phyloP scores from a whole-genome alignment of 2,329 filamentous ascomycete genomes.

The Drechslera avenae region DNA sequence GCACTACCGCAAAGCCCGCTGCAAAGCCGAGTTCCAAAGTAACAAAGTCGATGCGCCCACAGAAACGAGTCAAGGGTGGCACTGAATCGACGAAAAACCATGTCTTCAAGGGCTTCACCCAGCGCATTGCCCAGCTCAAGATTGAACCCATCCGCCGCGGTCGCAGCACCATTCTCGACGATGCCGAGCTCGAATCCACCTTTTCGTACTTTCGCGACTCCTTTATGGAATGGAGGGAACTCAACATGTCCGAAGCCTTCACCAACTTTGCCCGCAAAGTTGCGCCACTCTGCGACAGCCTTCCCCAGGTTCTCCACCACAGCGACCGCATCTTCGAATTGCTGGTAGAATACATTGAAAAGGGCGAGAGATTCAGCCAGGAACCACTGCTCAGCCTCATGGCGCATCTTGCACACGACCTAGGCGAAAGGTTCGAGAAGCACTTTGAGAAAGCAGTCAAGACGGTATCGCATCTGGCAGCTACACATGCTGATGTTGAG shows the following conservation, averaged over 20 bases:
- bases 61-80: conserved; percentile 68
- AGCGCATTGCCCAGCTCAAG: conserved; percentile 88
- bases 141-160: conserved; percentile 92
- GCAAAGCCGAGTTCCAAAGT: conserved; percentile 24
- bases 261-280: conserved; percentile 76
- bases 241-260: conserved; percentile 86
- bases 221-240: conserved; percentile 85
- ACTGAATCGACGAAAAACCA: conserved; percentile 82
- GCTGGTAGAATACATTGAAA: conserved; percentile 75
- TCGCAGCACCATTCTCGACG: conserved; percentile 80
- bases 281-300: conserved; percentile 79
- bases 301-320: conserved; percentile 91
- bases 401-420: conserved; percentile 91
- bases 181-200: conserved; percentile 73
- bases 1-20: conserved; percentile 25
- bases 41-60: conserved; percentile 52
- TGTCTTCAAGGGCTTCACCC: conserved; percentile 88
- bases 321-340: conserved; percentile 82
- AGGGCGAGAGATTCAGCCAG: conserved; percentile 76
- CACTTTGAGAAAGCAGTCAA: conserved; percentile 78
- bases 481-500: conserved; percentile 75
- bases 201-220: conserved; percentile 88
- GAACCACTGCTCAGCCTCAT: conserved; percentile 88
- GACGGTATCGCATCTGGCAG: conserved; percentile 77
- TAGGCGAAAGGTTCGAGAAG: conserved; percentile 85